Evolutionary conservation across 495 filamentous ascomycete genomes (phyloP).

Genomic region (Hyphodiscus hymeniophilus): DNA sequence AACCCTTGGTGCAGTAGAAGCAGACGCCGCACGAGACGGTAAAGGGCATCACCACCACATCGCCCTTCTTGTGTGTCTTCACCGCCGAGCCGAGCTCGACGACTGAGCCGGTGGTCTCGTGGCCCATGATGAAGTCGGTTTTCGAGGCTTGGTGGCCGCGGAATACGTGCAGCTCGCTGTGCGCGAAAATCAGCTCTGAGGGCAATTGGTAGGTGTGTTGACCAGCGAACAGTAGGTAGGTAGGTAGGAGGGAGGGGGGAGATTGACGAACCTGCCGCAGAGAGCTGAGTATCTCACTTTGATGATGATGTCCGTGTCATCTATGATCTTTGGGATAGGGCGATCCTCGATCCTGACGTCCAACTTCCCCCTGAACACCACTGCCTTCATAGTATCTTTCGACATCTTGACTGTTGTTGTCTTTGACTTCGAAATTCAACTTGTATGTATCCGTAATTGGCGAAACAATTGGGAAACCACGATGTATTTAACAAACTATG

Average conservation of each 20-base stretch:
- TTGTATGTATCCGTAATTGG: no score
- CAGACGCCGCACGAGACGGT: constrained; percentile 79
- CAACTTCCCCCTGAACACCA: constrained; percentile 58
- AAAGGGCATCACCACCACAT: constrained; percentile 75
- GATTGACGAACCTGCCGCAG: constrained; percentile 71
- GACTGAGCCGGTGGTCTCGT: constrained; percentile 77
- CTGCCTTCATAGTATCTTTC: constrained; percentile 50
- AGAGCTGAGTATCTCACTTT: constrained; percentile 81
- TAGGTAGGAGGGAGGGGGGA: background rate
- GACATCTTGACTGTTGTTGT: constrained; percentile 18
- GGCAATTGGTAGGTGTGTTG: no score
- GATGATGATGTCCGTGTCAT: constrained; percentile 71
- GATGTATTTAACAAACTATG: no score
- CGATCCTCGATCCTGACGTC: constrained; percentile 57
- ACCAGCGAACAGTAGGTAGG: no score
- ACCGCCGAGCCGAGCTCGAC: constrained; percentile 59
- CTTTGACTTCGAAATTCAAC: no score
- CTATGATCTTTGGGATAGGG: constrained; percentile 56
- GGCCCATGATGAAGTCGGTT: constrained; percentile 57
- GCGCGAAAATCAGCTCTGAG: no score
- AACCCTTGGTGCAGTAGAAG: constrained; percentile 83
- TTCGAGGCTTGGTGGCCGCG: constrained; percentile 65
- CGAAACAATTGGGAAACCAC: no score
- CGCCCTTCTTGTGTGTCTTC: constrained; percentile 62
- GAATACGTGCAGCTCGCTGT: constrained; percentile 83